Conservation (phyloP, 2,329 filamentous ascomycete genomes). For the Pleurostoma richardsiae region DNA sequence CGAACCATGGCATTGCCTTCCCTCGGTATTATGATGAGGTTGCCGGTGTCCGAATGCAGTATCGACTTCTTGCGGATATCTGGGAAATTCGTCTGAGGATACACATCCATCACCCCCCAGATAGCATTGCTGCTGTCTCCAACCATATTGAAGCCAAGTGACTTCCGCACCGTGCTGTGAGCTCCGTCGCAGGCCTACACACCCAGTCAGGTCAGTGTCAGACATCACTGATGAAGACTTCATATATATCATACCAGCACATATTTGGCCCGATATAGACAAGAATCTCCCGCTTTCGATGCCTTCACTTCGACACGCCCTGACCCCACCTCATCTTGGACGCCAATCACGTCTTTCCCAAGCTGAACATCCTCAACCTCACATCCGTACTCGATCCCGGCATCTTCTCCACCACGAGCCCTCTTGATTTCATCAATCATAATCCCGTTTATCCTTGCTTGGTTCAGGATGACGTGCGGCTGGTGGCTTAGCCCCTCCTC, state of each 20-base stretch:
- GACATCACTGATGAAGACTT: too few relatives aligned
- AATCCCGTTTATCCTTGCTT: conserved; percentile 48
- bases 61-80: conserved; percentile 55
- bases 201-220: not conserved
- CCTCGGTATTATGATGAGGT: conserved; percentile 56
- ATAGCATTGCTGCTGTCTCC: conserved; percentile 53
- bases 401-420: conserved; percentile 2
- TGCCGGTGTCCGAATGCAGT: conserved; percentile 49
- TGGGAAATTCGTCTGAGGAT: conserved; percentile 52
- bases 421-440: conserved; percentile 46
- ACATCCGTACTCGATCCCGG: conserved; percentile 49
- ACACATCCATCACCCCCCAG: conserved; percentile 54
- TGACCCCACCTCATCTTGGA: too few relatives aligned
- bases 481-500: conserved; percentile 45
- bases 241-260: conserved; percentile 32
- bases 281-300: too few relatives aligned
- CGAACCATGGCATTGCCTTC: conserved; percentile 53
- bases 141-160: conserved; percentile 51
- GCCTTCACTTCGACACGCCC: too few relatives aligned
- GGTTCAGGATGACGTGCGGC: conserved; percentile 52
- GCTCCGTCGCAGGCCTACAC: conserved; percentile 39
- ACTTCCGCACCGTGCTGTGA: conserved; percentile 44
- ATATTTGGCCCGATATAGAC: conserved; percentile 36
- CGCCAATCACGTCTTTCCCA: conserved; percentile 24
- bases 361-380: conserved; percentile 46